phyloP scores from a whole-genome alignment of 257 asterid genomes.

The Lavandula angustifolia region DNA sequence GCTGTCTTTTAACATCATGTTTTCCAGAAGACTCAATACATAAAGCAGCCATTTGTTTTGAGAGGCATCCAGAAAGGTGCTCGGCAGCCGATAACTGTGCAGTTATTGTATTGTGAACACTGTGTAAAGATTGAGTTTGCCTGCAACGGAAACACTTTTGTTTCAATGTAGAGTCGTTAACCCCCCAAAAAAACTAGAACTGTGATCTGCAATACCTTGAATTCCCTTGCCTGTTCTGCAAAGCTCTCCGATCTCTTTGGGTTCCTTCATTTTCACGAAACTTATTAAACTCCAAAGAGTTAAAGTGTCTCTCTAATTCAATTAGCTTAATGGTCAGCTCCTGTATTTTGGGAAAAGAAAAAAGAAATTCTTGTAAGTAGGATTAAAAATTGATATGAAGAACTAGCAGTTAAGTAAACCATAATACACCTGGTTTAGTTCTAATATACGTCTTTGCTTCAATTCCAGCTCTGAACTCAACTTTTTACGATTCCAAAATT shows the following conservation, averaged over 20 bases:
- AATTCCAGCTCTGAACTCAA: constrained; percentile 81
- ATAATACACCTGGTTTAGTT: constrained; percentile 63
- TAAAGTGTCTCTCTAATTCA: constrained; percentile 91
- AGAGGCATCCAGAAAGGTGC: constrained; percentile 78
- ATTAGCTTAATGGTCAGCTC: constrained; percentile 75
- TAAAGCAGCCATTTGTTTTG: constrained; percentile 80
- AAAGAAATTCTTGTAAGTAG: constrained; percentile 25
- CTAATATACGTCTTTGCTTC: constrained; percentile 63
- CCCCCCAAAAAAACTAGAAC: constrained; percentile 9
- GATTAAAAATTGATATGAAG: constrained; percentile 22
- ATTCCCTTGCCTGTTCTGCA: constrained; percentile 50
- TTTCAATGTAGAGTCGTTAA: constrained; percentile 11
- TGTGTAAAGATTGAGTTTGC: constrained; percentile 65
- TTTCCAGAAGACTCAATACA: constrained; percentile 58
- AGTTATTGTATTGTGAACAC: constrained; percentile 61
- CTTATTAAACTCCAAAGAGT: constrained; percentile 70
- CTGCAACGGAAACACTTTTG: constrained; percentile 48
- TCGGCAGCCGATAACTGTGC: constrained; percentile 90
- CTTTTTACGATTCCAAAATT: constrained; percentile 87
- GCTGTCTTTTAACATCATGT: constrained; percentile 63
- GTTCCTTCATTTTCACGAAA: constrained; percentile 62
- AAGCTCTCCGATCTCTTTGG: constrained; percentile 47
- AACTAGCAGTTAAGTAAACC: constrained; percentile 27
- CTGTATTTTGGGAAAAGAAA: constrained; percentile 37
- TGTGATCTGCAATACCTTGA: constrained; percentile 57